These are phyloP conservation scores for Echeveria elegans DNA, from an alignment of 164 flowering plant species.

Conservation along the genomic window DNA sequence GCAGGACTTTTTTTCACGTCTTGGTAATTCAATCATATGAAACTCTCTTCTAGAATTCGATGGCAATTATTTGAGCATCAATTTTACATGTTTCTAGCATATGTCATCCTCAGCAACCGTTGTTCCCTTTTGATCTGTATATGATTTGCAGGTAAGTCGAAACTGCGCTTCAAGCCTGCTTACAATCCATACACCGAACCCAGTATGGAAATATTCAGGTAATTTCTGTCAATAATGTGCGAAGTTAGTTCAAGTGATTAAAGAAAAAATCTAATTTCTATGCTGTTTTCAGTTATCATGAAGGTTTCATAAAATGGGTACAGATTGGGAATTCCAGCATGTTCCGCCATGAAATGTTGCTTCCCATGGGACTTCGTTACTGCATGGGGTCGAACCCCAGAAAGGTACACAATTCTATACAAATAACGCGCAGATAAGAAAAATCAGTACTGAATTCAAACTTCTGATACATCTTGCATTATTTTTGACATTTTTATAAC, in stretches of 20 bases:
- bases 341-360: slow-evolving; percentile 98
- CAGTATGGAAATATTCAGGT: slow-evolving; percentile 99
- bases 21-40: slow-evolving; percentile 39
- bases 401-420: slow-evolving; percentile 40
- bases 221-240: too few relatives aligned
- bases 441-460: too few relatives aligned
- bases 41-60: background rate
- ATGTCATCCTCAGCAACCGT: too few relatives aligned
- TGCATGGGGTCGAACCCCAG: slow-evolving; percentile 99
- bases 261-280: too few relatives aligned
- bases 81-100: too few relatives aligned
- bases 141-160: slow-evolving; percentile 62
- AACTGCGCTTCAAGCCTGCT: slow-evolving; percentile 84
- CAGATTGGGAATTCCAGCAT: slow-evolving; percentile 96
- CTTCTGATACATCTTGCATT: too few relatives aligned
- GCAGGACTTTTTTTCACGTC: slow-evolving; percentile 68
- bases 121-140: background rate
- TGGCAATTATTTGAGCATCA: background rate
- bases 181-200: slow-evolving; percentile 98
- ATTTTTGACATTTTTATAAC: slow-evolving; percentile 16
- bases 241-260: too few relatives aligned
- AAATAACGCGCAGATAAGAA: background rate
- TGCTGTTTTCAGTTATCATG: slow-evolving; percentile 60
- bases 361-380: slow-evolving; percentile 94
- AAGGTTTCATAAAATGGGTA: slow-evolving; percentile 91